These are phyloP conservation scores for Filobasidium wieringae DNA, from an alignment of 768 basidiomycete species.

Conservation along the genomic window DNA sequence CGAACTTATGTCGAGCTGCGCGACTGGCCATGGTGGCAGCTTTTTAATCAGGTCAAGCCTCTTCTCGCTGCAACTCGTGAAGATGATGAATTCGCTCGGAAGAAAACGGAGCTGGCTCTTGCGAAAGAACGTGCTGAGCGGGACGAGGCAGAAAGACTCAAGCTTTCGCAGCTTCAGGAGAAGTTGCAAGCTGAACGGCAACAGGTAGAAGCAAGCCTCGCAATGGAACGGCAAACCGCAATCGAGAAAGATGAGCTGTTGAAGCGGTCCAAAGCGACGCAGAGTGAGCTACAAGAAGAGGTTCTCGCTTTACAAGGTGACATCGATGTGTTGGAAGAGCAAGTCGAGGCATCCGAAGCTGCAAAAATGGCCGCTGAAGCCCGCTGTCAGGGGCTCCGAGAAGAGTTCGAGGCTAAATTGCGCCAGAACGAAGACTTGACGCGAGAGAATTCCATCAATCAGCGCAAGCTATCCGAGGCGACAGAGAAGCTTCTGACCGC, in stretches of 20 bases:
- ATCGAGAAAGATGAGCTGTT: conserved; percentile 74
- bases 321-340: conserved; percentile 69
- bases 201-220: conserved; percentile 66
- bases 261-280: conserved; percentile 59
- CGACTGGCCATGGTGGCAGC: conserved; percentile 99
- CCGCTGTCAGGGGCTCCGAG: not conserved
- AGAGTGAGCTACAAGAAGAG: conserved; percentile 75
- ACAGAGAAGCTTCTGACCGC: not conserved
- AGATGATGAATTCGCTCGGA: conserved; percentile 71
- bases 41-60: conserved; percentile 93
- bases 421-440: not conserved
- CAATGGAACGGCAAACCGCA: conserved; percentile 64
- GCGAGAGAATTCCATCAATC: not conserved
- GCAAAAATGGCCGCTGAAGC: conserved; percentile 52
- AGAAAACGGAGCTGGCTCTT: conserved; percentile 67
- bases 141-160: conserved; percentile 68
- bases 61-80: conserved; percentile 80
- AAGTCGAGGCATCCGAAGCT: conserved; percentile 57
- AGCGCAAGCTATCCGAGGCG: conserved; percentile 3
- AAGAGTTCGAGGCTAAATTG: conserved; percentile 14
- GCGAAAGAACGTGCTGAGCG: conserved; percentile 75
- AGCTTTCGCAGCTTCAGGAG: conserved; percentile 68
- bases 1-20: conserved; percentile 75
- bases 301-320: conserved; percentile 66
- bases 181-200: conserved; percentile 70